Base-by-base conservation (phyloP, 2,329 filamentous ascomycete genomes). In the Pseudogymnoascus pannorum region DNA sequence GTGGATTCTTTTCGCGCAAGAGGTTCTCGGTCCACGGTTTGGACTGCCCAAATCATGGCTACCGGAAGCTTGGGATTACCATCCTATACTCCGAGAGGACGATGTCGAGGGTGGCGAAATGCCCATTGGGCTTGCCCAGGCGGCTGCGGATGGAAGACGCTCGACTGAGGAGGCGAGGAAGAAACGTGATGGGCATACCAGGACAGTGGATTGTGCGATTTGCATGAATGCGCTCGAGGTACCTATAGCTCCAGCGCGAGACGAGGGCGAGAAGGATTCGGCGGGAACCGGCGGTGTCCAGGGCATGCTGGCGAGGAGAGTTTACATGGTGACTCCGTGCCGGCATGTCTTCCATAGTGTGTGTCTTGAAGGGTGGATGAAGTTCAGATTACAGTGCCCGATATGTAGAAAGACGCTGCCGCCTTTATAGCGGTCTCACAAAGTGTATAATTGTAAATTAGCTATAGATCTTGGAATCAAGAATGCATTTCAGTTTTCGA, bases 301-400 rank as follows among this genome's bases (percentile, higher is more conserved):
- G 0, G 87, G 87, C 29, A 83, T 96, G 61, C 79, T 97, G 67
- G 89, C 89, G 31, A 80, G 93, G 64, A 83, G 92, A 58, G 81
- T 84, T 68, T 97, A 97, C 75, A 99, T 99, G 94, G 91, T 97
- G 20, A 99, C 94, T 62, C 94, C 94, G 57, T 99, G 94, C 74
- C 80, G 92, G 61, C 94, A 99, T 76, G 92, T 97, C 57, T 99
- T 99, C 73, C 94, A 99, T 72, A 94, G 87, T 61, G 79, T 82
- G 31, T 99, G 94, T 74, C 77, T 99, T 67, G 93, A 97, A 76
- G 92, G 91, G 38, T 97, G 94, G 94, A 94, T 99, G 89, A 83
- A 90, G 71, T 92, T 95, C 73, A 79, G 93, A 62, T 75, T 99
- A 70, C 91, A 96, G 76, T 99, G 94, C 76, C 94, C 94, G 1